Percentiles rank a stretch among this genome's conserved stretches.
Conservation (phyloP, 2,329 filamentous ascomycete species). For the Waltergamsia citrina region DNA sequence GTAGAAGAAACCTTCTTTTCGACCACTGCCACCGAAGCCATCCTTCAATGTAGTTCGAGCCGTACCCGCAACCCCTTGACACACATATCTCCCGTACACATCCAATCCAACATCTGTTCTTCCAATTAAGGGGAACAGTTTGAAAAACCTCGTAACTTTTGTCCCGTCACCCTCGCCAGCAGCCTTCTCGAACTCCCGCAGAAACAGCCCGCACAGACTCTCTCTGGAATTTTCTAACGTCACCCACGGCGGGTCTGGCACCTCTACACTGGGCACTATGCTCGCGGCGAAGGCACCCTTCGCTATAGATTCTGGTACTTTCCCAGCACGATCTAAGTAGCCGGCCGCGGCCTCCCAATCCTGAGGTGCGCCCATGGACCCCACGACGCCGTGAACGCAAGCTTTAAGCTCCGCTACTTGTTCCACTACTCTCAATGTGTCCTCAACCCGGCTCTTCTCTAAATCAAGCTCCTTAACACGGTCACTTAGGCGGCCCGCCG, state of each 20-base stretch:
- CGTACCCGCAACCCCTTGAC: conserved; percentile 80
- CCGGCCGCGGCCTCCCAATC: conserved; percentile 96
- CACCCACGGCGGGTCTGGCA: conserved; percentile 80
- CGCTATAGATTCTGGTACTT: conserved; percentile 71
- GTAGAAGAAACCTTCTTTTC: conserved; percentile 80
- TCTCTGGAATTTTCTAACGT: conserved; percentile 84
- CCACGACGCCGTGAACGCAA: conserved; percentile 87
- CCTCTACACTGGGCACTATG: conserved; percentile 91
- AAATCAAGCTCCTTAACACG: conserved; percentile 82
- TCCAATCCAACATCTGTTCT: conserved; percentile 83
- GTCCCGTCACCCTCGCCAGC: conserved; percentile 78
- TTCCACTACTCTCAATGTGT: conserved; percentile 85
- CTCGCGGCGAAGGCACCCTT: conserved; percentile 80
- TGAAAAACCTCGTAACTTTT: conserved; percentile 93
- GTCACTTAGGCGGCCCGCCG: conserved; percentile 74
- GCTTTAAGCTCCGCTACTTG: conserved; percentile 96
- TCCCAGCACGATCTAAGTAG: conserved; percentile 75
- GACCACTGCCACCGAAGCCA: conserved; percentile 34
- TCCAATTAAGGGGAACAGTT: conserved; percentile 90
- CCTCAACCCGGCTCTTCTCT: conserved; percentile 85
- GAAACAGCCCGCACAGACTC: conserved; percentile 80
- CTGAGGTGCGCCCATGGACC: conserved; percentile 94
- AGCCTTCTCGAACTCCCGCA: conserved; percentile 91
- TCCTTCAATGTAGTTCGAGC: conserved; percentile 75
- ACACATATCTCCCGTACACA: conserved; percentile 93